phyloP scores from a whole-genome alignment of 2,329 filamentous ascomycete genomes.

The Aspergillus fijiensis region DNA sequence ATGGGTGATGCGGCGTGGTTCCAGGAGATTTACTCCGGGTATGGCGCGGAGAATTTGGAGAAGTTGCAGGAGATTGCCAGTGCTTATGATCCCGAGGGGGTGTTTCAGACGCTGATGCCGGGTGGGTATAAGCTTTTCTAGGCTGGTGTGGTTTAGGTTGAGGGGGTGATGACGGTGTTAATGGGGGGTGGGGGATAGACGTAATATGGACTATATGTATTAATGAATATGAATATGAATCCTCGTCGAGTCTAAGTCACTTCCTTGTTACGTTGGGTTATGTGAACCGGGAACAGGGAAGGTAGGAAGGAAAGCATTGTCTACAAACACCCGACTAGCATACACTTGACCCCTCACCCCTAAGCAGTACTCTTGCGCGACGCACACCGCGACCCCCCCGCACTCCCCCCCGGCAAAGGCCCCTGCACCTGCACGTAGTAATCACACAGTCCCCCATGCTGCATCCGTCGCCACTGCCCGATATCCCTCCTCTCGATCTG shows the following conservation, averaged over 20 bases:
- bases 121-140: slow-evolving; percentile 42
- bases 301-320: neutral
- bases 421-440: neutral
- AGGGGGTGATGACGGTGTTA: too few relatives aligned
- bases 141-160: neutral
- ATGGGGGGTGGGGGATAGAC: neutral
- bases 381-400: neutral
- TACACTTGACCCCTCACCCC: neutral
- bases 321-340: neutral
- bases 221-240: too few relatives aligned
- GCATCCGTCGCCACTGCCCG: slow-evolving; percentile 6
- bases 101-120: slow-evolving; percentile 40
- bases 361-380: neutral
- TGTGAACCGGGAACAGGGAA: too few relatives aligned
- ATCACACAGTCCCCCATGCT: neutral
- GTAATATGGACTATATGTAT: too few relatives aligned
- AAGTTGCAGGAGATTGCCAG: slow-evolving; percentile 31
- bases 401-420: neutral
- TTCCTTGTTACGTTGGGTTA: too few relatives aligned
- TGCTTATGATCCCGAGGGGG: slow-evolving; percentile 38
- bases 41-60: slow-evolving; percentile 35
- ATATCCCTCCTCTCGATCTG: slow-evolving; percentile 9
- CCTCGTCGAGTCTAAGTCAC: too few relatives aligned
- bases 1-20: slow-evolving; percentile 38
- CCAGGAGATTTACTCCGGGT: slow-evolving; percentile 37